Evolutionary conservation across 106 monocot genomes (phyloP), one percentile per base, ranked within the genome.

Genomic region (Hemerocallis citrina): DNA sequence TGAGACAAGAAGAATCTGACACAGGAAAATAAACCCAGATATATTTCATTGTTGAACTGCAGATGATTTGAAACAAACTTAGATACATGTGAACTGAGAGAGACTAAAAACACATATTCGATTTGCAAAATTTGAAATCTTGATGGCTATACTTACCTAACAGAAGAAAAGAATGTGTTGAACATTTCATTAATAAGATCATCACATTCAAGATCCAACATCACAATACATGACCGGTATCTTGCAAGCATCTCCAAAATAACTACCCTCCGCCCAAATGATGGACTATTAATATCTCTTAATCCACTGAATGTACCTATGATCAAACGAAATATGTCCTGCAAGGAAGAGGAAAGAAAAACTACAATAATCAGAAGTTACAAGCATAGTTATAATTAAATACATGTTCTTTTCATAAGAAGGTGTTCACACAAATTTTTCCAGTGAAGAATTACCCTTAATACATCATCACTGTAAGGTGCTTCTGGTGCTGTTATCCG

Each of bases 131-230:
- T 54, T 28, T 14, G 46, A 57, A 72, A 57, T 44, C 15, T 61
- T 38, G 7, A 48, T 16, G 36, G 8, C 52, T 20, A 38, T 30
- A 40, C 46, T 56, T 79, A 98, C 98, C 98, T 92, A 68, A 98
- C 48, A 67, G 83, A 79, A 65, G 66, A 22, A 47, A 98, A 74
- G 57, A 92, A 92, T 29, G 73, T 82, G 43, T 52, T 69, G 62
- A 98, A 98, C 98, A 98, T 98, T 58, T 98, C 79, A 65, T 77
- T 73, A 60, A 98, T 88, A 45, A 98, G 88, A 75, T 92, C 88
- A 67, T 77, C 65, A 57, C 92, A 98, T 54, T 92, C 98, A 57
- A 98, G 85, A 79, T 98, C 98, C 75, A 98, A 68, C 98, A 98
- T 98, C 77, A 98, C 79, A 67, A 98, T 72, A 80, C 81, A 98